Evolutionary conservation across 768 basidiomycete species (phyloP).

Genomic region (Mycena metata): DNA sequence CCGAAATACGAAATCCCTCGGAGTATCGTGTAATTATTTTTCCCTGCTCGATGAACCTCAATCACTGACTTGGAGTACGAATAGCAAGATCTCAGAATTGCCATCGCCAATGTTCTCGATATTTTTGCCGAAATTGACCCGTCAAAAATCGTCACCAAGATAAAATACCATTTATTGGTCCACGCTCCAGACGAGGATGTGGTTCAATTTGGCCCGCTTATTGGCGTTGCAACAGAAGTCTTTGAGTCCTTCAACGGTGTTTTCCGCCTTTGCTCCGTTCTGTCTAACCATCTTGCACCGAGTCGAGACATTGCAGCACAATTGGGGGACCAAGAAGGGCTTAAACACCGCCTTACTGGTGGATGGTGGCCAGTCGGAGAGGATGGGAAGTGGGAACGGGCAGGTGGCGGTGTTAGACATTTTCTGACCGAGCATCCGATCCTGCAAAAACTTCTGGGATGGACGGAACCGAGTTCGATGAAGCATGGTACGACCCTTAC

Average conservation of each 20-base stretch:
- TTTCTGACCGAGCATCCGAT: no score
- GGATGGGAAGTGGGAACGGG: no score
- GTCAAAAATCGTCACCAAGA: constrained; percentile 35
- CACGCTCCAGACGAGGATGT: neutral
- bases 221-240: constrained; percentile 1
- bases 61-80: no score
- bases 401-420: no score
- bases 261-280: constrained; percentile 2
- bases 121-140: constrained; percentile 29
- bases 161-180: constrained; percentile 35
- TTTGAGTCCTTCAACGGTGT: constrained; percentile 8
- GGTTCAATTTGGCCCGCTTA: neutral
- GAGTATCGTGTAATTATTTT: constrained; percentile 47
- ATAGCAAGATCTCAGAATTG: neutral
- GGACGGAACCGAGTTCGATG: no score
- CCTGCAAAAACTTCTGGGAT: no score
- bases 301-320: constrained; percentile 6
- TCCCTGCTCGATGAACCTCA: no score
- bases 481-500: no score
- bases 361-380: neutral
- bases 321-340: neutral
- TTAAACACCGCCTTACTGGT: constrained; percentile 10
- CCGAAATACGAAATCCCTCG: constrained; percentile 51
- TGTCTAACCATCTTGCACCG: constrained; percentile 12
- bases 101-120: constrained; percentile 39